Evolutionary conservation across 179 eudicot species (phyloP), one percentile per base, ranked within the genome.

Genomic region (Spergularia azorica): DNA sequence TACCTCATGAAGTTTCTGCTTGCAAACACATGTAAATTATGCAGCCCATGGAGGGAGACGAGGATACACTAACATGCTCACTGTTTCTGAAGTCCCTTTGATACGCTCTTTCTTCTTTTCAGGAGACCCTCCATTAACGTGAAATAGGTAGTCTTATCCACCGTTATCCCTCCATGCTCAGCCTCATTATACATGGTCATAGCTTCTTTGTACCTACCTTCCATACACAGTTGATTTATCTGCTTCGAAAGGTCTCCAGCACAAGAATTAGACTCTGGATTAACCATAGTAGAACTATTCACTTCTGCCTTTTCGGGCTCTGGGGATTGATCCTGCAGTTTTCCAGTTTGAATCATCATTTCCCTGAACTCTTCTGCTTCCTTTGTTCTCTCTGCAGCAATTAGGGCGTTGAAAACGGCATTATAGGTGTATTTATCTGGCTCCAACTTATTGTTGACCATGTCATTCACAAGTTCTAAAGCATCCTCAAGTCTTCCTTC

Each of bases 101-200:
- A 63, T 61, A 75, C 81, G 20, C 84, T 73, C 70, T 85, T 90
- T 76, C 85, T 82, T 69, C 84, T 82, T 86, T 83, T 87, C 39
- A 93, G 82, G 2, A 91, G 95, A 63, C 92, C 95, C 81, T 83
- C 82, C 82, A 93, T 93, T 80, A 93, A 78, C 70, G 80, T 74
- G 65, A 92, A 85, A 79, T 90, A 88, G 4, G 89, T 62, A 4
- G 87, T 80, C 70, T 89, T 90, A 78, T 73, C 80, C 20, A 92
- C 54, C 70, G 80, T 32, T 52, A 87, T 63, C 74, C 91, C 95
- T 79, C 84, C 83, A 63, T 79, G 64, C 12, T 73, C 82, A 79
- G 87, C 74, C 75, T 88, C 90, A 20, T 73, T 67, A 77, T 88
- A 87, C 17, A 82, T 61, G 41, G n/a, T 83, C 97, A 89, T 92